Evolutionary conservation across 2,329 filamentous ascomycete species (phyloP), one percentile per base, ranked within the genome.

Genomic region (Cercospora zeae-maydis): DNA sequence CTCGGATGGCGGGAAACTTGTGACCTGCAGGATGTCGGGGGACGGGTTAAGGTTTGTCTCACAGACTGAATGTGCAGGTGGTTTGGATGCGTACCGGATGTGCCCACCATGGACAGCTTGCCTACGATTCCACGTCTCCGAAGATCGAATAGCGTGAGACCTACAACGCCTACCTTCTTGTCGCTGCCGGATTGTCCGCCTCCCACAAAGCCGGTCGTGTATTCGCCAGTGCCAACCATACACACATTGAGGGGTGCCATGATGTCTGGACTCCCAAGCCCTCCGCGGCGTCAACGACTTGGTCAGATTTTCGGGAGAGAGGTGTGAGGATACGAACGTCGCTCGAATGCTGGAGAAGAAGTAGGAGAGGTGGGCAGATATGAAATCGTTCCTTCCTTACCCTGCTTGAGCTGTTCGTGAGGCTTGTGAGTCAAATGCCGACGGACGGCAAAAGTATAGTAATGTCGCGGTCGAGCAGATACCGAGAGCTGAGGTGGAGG

Each of bases 151-250:
- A 96, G 82, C 24, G 91, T 93, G 75, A 97, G 80, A 42, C 91
- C 93, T 16, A 97, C 93, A 9, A 97, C 93, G 63, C 93, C 93
- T 55, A 97, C 90, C 78, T 97, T 97, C 82, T 97, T 97, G 83
- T 97, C 93, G 55, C 92, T 96, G 10, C 85, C 88, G 3, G 92
- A 96, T 57, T 88, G 89, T 63, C 88, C 89, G 64, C 87, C 88
- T 62, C 91, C 92, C 62, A 96, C 92, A 71, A 95, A 97, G 62
- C 93, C 93, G 47, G 93, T 97, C 72, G 93, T 97, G 83, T 97
- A 97, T 83, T 97, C 93, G 73, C 93, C 93, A 10, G 93, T 96
- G 68, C 93, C 93, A 63, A 96, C 79, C 80, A 82, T 82, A 64
- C 78, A 75, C 63, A 82, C 80, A 71, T 81, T 78, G 68, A 79